Conservation (phyloP, 139 green algal species). For the Chlamydomonas applanata region DNA sequence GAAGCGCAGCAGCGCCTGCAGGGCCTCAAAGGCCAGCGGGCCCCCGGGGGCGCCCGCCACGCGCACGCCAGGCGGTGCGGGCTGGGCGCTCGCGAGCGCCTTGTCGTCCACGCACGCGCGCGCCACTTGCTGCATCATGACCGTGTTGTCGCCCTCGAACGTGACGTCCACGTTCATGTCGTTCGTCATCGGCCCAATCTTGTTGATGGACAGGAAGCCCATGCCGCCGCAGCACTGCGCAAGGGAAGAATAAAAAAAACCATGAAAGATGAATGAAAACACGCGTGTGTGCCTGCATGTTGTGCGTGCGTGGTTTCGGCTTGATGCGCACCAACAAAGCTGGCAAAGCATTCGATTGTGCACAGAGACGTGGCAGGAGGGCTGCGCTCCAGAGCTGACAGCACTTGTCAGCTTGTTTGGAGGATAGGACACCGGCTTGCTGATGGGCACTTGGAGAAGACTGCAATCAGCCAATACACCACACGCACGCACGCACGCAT, state of each 20-base stretch:
- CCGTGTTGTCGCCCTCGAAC: constrained; percentile 93
- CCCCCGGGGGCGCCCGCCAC: constrained; percentile 4
- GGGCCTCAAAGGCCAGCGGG: not conserved
- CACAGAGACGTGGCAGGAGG: no score
- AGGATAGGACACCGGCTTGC: no score
- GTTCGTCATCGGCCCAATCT: constrained; percentile 79
- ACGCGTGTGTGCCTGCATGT: not conserved
- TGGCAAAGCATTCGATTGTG: not conserved
- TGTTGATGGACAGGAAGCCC: constrained; percentile 81
- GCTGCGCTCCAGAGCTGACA: no score
- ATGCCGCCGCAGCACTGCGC: constrained; percentile 76
- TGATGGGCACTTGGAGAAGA: no score
- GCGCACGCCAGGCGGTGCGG: not conserved
- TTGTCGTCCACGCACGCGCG: constrained; percentile 48
- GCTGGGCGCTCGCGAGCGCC: not conserved
- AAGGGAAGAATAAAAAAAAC: no score
- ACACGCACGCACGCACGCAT: no score
- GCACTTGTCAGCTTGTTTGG: no score
- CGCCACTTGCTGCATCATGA: constrained; percentile 86
- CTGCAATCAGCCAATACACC: no score
- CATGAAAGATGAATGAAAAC: not conserved
- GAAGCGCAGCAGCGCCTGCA: constrained; percentile 53
- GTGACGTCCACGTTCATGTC: constrained; percentile 90
- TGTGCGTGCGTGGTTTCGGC: not conserved
- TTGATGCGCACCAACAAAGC: no score